Evolutionary conservation across 2,329 filamentous ascomycete species (phyloP), one percentile per base, ranked within the genome.

Genomic region (Fusarium sp.): DNA sequence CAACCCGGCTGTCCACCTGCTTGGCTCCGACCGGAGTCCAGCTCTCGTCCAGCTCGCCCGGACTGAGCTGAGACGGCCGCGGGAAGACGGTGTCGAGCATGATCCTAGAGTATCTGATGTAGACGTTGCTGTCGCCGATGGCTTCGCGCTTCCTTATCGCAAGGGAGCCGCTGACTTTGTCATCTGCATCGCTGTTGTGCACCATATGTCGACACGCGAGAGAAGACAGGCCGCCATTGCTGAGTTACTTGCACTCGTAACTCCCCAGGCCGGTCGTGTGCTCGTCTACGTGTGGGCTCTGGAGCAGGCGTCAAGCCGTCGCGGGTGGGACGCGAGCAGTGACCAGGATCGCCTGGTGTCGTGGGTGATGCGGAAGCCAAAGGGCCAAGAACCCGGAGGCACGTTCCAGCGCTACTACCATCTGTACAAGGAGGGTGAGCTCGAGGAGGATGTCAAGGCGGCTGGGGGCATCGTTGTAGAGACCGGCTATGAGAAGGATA

Each of bases 251-350:
- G 86, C 89, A 55, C 91, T 91, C 53, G 83, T 97, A 60, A 84
- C 81, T 29, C 76, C 76, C 68, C 84, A 83, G 5, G 91, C 90
- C 0, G 94, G 94, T 2, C 90, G 87, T 79, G 92, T 92, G 20
- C 84, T 98, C 62, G 86, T 98, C 56, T 98, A 96, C 80, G 95
- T 97, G 22, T 98, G 96, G 96, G 96, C 96, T 2, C 86, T 99
- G 25, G 96, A 99, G 86, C 96, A 99, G 83, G 91, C 92, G 75
- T 85, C 85, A 64, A 97, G 94, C 81, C 89, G 96, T 63, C 86
- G 96, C 70, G 95, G 95, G 5, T 99, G 95, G 95, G 91, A 94
- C 78, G 91, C 93, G 79, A 91, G 90, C 25, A 89, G 92, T 69
- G 88, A 92, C 73, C 95, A 98, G 84, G 96, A 99, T 83, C 91